Evolutionary conservation across 208 protist species (phyloP).

Genomic region (Trypanosoma theileri): DNA sequence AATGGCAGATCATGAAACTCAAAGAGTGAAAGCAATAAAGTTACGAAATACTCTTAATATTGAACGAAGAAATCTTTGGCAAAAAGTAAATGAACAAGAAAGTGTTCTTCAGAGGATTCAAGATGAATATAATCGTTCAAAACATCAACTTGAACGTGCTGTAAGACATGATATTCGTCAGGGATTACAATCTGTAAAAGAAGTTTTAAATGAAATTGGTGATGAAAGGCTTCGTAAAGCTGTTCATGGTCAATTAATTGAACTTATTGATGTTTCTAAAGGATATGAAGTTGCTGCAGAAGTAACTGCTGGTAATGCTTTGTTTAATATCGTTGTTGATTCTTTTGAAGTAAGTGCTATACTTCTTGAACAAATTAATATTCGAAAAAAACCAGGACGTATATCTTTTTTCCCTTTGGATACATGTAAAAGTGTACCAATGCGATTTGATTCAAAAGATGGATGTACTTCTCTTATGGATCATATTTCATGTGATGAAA

Average conservation of each 20-base stretch:
- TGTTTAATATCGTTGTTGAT: slow-evolving; percentile 99
- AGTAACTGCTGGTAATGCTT: slow-evolving; percentile 91
- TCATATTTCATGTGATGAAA: slow-evolving; percentile 71
- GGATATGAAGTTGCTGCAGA: slow-evolving; percentile 93
- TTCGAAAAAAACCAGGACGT: slow-evolving; percentile 81
- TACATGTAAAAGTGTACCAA: slow-evolving; percentile 57
- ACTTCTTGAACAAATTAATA: slow-evolving; percentile 93
- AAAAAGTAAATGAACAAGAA: slow-evolving; percentile 77
- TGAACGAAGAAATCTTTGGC: slow-evolving; percentile 76
- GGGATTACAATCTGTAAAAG: slow-evolving; percentile 78
- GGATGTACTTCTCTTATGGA: slow-evolving; percentile 75
- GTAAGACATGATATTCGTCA: slow-evolving; percentile 86
- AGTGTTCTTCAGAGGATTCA: slow-evolving; percentile 49
- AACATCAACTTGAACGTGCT: slow-evolving; percentile 62
- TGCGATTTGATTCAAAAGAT: slow-evolving; percentile 49
- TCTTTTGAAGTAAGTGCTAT: slow-evolving; percentile 90
- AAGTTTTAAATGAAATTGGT: slow-evolving; percentile 63
- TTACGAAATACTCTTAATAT: slow-evolving; percentile 68
- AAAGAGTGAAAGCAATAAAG: slow-evolving; percentile 33
- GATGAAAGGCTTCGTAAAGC: slow-evolving; percentile 54
- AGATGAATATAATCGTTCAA: slow-evolving; percentile 40
- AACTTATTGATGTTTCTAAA: slow-evolving; percentile 91
- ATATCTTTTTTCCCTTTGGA: slow-evolving; percentile 98
- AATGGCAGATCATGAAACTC: slow-evolving; percentile 39
- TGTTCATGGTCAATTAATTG: slow-evolving; percentile 96